Percentiles rank a stretch among this genome's conserved stretches.
Conservation (phyloP, 148 eudicot genomes). For the Amaranthus palmeri region DNA sequence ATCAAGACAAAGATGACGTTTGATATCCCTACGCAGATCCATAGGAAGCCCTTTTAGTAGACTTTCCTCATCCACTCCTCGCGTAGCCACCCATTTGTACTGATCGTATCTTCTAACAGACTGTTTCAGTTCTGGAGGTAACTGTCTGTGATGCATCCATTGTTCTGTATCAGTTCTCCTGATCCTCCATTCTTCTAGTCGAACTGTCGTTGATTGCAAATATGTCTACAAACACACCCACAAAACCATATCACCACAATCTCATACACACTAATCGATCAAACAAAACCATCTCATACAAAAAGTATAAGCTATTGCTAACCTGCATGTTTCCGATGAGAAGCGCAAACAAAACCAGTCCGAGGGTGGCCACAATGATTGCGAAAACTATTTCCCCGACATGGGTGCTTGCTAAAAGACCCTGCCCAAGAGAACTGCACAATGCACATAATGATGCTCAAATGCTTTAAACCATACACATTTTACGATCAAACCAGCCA, state of each 20-base stretch:
- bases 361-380: constrained; percentile 55
- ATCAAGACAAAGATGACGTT: constrained; percentile 83
- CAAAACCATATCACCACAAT: background rate
- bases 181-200: constrained; percentile 89
- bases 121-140: constrained; percentile 58
- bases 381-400: constrained; percentile 66
- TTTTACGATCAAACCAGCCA: background rate
- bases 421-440: constrained; percentile 68
- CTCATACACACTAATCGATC: too few species aligned
- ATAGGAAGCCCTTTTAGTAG: constrained; percentile 64
- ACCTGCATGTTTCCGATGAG: constrained; percentile 96
- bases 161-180: constrained; percentile 73
- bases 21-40: constrained; percentile 78
- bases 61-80: constrained; percentile 74
- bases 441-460: constrained; percentile 32
- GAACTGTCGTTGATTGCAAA: constrained; percentile 64
- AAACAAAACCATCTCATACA: too few species aligned
- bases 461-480: background rate
- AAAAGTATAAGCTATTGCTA: constrained; percentile 10
- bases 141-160: constrained; percentile 91
- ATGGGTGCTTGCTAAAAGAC: constrained; percentile 53
- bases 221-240: constrained; percentile 46
- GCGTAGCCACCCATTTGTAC: constrained; percentile 78
- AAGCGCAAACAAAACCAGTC: constrained; percentile 74
- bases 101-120: constrained; percentile 68